These are phyloP conservation scores for Lentinula lateritia DNA, from an alignment of 768 basidiomycete genomes.

Conservation along the genomic window DNA sequence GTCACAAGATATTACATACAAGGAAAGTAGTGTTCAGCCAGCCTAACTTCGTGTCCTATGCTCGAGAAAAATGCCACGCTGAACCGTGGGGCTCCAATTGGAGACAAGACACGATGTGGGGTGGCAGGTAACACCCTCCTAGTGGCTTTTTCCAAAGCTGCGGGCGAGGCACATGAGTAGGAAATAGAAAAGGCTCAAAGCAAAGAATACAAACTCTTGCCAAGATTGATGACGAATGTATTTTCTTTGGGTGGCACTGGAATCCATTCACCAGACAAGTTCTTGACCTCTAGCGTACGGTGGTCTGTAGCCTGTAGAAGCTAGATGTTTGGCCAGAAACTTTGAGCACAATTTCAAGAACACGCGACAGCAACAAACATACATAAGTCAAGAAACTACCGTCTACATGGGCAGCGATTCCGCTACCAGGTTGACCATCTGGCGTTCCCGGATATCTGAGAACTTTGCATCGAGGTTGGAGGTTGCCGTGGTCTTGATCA, in stretches of 20 bases:
- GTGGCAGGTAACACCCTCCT: conserved; percentile 49
- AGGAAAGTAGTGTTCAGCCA: conserved; percentile 25
- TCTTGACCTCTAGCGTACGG: conserved; percentile 53
- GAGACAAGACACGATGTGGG: conserved; percentile 38
- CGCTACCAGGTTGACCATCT: conserved; percentile 33
- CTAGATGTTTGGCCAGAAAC: conserved; percentile 18
- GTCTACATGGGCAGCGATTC: conserved; percentile 54
- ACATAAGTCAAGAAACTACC: conserved; percentile 54
- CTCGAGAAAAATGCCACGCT: conserved; percentile 59
- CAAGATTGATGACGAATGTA: conserved; percentile 55
- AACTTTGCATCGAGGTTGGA: conserved; percentile 31
- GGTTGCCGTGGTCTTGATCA: conserved; percentile 33
- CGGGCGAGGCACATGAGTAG: not conserved
- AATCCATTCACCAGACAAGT: conserved; percentile 51
- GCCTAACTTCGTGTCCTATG: conserved; percentile 33
- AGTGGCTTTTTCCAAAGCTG: conserved; percentile 50
- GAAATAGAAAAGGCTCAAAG: not conserved
- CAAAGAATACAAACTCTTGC: conserved; percentile 33
- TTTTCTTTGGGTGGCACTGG: conserved; percentile 46
- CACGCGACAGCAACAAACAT: conserved; percentile 5
- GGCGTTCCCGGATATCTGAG: conserved; percentile 47
- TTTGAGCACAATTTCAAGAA: not conserved
- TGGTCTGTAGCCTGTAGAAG: conserved; percentile 51
- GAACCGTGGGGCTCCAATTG: conserved; percentile 41
- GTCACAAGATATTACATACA: conserved; percentile 7